These are phyloP conservation scores for Aureobasidium sp. DNA, from an alignment of 2,329 filamentous ascomycete genomes.

Conservation along the genomic window DNA sequence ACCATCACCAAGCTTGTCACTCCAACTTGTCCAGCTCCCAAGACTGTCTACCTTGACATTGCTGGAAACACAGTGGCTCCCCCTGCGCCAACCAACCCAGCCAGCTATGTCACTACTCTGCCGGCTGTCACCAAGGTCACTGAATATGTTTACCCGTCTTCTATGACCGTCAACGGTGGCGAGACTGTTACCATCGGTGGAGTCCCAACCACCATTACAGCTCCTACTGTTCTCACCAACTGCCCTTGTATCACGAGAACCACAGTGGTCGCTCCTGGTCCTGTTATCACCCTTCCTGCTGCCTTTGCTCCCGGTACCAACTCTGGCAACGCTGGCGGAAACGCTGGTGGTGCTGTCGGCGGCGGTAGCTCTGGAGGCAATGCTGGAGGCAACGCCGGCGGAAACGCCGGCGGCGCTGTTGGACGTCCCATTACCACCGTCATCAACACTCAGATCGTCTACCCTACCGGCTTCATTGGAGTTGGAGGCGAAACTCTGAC, in stretches of 20 bases:
- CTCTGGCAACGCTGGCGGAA: background rate
- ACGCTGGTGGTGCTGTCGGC: background rate
- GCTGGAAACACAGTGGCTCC: background rate
- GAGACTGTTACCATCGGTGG: constrained; percentile 4
- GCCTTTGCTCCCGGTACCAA: background rate
- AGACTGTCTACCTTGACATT: background rate
- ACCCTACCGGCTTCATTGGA: background rate
- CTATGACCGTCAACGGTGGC: constrained; percentile 4
- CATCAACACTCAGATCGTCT: background rate
- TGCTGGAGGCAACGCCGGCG: background rate
- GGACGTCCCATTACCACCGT: background rate
- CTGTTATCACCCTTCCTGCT: background rate
- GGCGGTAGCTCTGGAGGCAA: background rate
- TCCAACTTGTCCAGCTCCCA: background rate
- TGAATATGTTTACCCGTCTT: background rate
- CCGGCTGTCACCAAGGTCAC: background rate
- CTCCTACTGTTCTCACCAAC: background rate
- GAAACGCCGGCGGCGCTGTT: background rate
- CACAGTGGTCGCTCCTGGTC: background rate
- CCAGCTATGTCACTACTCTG: background rate
- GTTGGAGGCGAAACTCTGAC: background rate
- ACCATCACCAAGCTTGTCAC: constrained; percentile 1
- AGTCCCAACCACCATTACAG: background rate
- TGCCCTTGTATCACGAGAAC: background rate
- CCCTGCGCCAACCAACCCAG: background rate